These are phyloP conservation scores for Penicillium maclennaniae DNA, from an alignment of 495 filamentous ascomycete genomes.

Conservation along the genomic window DNA sequence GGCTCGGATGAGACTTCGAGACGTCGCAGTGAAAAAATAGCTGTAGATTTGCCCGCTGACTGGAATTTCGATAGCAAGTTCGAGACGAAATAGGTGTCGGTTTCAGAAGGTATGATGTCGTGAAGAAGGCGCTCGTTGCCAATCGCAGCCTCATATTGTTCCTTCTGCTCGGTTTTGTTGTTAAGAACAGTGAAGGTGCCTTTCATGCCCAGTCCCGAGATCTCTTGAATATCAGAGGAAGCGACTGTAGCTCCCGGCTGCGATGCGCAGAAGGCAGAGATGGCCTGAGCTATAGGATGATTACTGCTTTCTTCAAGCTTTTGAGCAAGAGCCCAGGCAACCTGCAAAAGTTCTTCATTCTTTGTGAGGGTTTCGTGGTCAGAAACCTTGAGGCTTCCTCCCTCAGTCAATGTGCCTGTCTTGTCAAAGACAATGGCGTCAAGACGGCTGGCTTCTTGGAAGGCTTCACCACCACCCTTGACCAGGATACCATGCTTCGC, in stretches of 20 bases:
- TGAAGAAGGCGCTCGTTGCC: conserved; percentile 78
- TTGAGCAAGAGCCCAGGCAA: conserved; percentile 54
- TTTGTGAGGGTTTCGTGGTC: conserved; percentile 57
- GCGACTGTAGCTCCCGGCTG: conserved; percentile 28
- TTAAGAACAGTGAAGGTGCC: conserved; percentile 56
- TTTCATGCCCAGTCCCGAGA: conserved; percentile 76
- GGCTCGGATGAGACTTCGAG: conserved; percentile 24
- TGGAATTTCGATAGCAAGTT: conserved; percentile 62
- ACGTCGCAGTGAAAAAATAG: conserved; percentile 56
- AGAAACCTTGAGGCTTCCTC: conserved; percentile 75
- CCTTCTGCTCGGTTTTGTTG: conserved; percentile 6
- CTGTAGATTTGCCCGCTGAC: conserved; percentile 66
- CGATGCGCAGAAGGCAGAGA: conserved; percentile 62
- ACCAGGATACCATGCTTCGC: conserved; percentile 86
- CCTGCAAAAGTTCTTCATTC: conserved; percentile 29
- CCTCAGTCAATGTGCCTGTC: conserved; percentile 86
- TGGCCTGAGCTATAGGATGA: conserved; percentile 82
- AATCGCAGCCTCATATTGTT: conserved; percentile 63
- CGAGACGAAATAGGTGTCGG: conserved; percentile 36
- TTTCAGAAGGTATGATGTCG: conserved; percentile 23
- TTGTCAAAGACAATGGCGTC: conserved; percentile 95
- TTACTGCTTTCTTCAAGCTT: conserved; percentile 76
- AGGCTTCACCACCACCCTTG: conserved; percentile 93
- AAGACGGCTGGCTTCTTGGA: conserved; percentile 84
- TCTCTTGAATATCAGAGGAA: conserved; percentile 60